Evolutionary conservation across 2,329 filamentous ascomycete species (phyloP).

Genomic region (Claviceps quebecensis): DNA sequence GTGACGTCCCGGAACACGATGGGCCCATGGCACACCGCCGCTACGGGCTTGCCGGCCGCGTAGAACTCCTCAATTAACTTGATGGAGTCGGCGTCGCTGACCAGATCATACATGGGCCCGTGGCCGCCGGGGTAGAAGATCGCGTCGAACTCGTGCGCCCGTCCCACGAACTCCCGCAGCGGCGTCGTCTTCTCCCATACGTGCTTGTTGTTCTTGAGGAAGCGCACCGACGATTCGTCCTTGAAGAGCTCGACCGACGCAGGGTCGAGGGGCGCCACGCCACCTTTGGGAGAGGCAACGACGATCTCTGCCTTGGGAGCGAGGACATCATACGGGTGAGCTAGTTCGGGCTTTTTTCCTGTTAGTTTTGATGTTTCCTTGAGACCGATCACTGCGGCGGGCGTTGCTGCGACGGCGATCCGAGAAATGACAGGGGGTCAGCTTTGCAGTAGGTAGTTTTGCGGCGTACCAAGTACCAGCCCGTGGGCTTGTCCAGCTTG

Average conservation of each 20-base stretch:
- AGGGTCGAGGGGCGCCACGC: slow-evolving; percentile 47
- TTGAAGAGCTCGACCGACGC: slow-evolving; percentile 40
- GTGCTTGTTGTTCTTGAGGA: slow-evolving; percentile 39
- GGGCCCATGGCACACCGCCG: slow-evolving; percentile 57
- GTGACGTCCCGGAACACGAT: slow-evolving; percentile 46
- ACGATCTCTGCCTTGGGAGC: slow-evolving; percentile 37
- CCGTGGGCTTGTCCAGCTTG: slow-evolving; percentile 40
- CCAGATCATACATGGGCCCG: slow-evolving; percentile 55
- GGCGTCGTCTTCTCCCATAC: slow-evolving; percentile 51
- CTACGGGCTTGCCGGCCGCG: slow-evolving; percentile 44
- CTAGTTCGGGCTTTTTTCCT: slow-evolving; percentile 38
- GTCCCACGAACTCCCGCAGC: slow-evolving; percentile 41
- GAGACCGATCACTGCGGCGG: too few relatives aligned
- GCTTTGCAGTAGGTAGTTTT: too few relatives aligned
- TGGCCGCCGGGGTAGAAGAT: slow-evolving; percentile 44
- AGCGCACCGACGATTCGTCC: slow-evolving; percentile 38
- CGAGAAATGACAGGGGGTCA: too few relatives aligned
- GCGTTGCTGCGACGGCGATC: too few relatives aligned
- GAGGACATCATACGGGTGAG: slow-evolving; percentile 50
- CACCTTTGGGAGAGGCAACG: slow-evolving; percentile 49
- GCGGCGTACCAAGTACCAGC: slow-evolving; percentile 51
- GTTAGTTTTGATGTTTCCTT: not conserved
- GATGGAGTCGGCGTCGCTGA: slow-evolving; percentile 39
- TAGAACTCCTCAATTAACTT: slow-evolving; percentile 49
- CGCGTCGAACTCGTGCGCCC: slow-evolving; percentile 48